These are phyloP conservation scores for Dactylonectria macrodidyma DNA, from an alignment of 2,329 filamentous ascomycete genomes.

Conservation along the genomic window DNA sequence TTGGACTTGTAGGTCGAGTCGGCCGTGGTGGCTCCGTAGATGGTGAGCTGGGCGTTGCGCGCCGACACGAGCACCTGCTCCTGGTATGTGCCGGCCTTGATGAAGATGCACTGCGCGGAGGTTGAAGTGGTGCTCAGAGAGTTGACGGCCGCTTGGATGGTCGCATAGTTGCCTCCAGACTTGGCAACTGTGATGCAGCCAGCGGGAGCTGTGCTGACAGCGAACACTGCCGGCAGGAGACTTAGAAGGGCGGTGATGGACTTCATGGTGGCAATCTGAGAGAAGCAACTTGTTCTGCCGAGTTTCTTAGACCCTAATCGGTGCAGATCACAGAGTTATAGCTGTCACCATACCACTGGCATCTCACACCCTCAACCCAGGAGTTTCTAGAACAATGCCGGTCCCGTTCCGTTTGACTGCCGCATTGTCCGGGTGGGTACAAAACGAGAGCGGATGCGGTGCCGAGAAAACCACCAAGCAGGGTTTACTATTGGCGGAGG, in stretches of 20 bases:
- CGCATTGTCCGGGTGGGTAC: not conserved
- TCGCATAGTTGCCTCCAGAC: conserved; percentile 53
- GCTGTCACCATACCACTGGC: not conserved
- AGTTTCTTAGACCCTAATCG: not conserved
- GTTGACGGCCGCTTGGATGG: conserved; percentile 69
- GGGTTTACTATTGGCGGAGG: not conserved
- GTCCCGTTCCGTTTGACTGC: not conserved
- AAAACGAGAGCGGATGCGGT: not conserved
- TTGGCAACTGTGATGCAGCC: conserved; percentile 65
- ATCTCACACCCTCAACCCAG: not conserved
- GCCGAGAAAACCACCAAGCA: not conserved
- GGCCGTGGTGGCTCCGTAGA: conserved; percentile 69
- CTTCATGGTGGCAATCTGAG: conserved; percentile 26
- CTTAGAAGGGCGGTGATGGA: conserved; percentile 11
- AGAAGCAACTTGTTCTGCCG: not conserved
- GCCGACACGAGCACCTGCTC: conserved; percentile 67
- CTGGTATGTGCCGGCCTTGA: conserved; percentile 72
- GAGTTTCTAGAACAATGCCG: not conserved
- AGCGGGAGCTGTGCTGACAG: conserved; percentile 53
- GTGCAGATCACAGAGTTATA: conserved; percentile 3
- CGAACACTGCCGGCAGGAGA: conserved; percentile 34
- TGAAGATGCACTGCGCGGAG: conserved; percentile 70
- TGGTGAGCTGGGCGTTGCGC: conserved; percentile 67
- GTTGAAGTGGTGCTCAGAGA: conserved; percentile 66
- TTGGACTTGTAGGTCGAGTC: conserved; percentile 66